Percentiles rank a stretch among this genome's conserved stretches.
Evolutionary conservation across 139 green algal species (phyloP).

Genomic region (Tetradesmus obliquus): DNA sequence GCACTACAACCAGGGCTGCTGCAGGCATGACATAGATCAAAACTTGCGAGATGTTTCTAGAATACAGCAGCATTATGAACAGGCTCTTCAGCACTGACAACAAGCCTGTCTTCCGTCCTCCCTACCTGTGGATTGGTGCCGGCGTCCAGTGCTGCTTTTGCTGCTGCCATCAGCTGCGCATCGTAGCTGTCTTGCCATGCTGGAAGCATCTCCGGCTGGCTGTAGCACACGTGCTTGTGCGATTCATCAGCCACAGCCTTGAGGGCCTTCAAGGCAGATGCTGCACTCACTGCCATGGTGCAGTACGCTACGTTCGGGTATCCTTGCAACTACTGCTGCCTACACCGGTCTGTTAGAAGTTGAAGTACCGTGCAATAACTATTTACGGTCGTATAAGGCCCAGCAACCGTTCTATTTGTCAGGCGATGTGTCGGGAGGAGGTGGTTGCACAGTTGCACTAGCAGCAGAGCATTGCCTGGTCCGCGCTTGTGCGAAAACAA

Average conservation of each 20-base stretch:
- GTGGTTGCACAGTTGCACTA: background rate
- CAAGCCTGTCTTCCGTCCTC: background rate
- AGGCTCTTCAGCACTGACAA: background rate
- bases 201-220: conserved; percentile 13
- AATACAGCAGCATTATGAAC: background rate
- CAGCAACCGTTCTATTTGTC: no score
- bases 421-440: background rate
- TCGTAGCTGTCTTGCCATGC: conserved; percentile 9
- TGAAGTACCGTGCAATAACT: no score
- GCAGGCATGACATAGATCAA: background rate
- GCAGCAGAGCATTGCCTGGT: background rate
- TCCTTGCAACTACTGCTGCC: background rate
- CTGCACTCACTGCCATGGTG: background rate
- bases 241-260: background rate
- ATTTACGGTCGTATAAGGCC: no score
- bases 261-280: conserved; percentile 11
- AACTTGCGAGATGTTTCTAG: background rate
- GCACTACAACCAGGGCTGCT: background rate
- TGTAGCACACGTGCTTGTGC: conserved; percentile 16
- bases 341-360: no score
- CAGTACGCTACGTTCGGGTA: background rate
- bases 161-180: background rate
- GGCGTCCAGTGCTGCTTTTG: conserved; percentile 14
- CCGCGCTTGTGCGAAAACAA: no score
- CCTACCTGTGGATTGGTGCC: background rate